phyloP scores from a whole-genome alignment of 2,329 filamentous ascomycete species.

The Trichoderma harzianum region DNA sequence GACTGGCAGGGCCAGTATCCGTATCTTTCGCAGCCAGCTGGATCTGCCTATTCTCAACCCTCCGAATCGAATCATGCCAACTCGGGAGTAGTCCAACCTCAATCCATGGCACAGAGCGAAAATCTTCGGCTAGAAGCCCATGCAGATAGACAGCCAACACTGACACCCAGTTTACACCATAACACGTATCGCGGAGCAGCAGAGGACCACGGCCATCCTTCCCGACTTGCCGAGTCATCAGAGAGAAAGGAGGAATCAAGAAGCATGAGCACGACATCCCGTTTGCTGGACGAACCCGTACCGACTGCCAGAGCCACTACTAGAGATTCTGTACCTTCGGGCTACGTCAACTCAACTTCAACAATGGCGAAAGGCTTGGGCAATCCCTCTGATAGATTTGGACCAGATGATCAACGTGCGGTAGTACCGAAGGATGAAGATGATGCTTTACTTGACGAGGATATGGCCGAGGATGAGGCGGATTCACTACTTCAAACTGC shows the following conservation, averaged over 20 bases:
- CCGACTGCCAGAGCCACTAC: slow-evolving; percentile 40
- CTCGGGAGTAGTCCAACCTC: slow-evolving; percentile 20
- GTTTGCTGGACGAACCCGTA: slow-evolving; percentile 26
- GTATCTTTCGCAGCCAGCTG: slow-evolving; percentile 46
- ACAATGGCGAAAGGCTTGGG: background rate
- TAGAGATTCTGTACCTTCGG: slow-evolving; percentile 39
- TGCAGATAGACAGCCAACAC: slow-evolving; percentile 52
- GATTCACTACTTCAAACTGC: slow-evolving; percentile 48
- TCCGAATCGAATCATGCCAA: slow-evolving; percentile 41
- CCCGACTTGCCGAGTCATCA: slow-evolving; percentile 15
- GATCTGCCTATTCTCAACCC: slow-evolving; percentile 42
- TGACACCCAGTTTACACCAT: slow-evolving; percentile 36
- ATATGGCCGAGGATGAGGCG: slow-evolving; percentile 45
- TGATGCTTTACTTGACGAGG: slow-evolving; percentile 55
- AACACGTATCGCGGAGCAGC: slow-evolving; percentile 41
- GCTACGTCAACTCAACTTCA: slow-evolving; percentile 36
- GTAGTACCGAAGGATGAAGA: slow-evolving; percentile 41
- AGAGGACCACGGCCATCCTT: slow-evolving; percentile 39
- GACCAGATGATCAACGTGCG: slow-evolving; percentile 9
- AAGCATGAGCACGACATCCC: slow-evolving; percentile 3
- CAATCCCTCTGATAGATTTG: slow-evolving; percentile 3
- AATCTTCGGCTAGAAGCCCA: slow-evolving; percentile 59
- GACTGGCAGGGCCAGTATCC: slow-evolving; percentile 57
- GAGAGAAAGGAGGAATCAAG: slow-evolving; percentile 11
- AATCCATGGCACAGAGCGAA: slow-evolving; percentile 35